These are phyloP conservation scores for Clonostachys rhizophaga DNA, from an alignment of 2,329 filamentous ascomycete species.

Conservation along the genomic window DNA sequence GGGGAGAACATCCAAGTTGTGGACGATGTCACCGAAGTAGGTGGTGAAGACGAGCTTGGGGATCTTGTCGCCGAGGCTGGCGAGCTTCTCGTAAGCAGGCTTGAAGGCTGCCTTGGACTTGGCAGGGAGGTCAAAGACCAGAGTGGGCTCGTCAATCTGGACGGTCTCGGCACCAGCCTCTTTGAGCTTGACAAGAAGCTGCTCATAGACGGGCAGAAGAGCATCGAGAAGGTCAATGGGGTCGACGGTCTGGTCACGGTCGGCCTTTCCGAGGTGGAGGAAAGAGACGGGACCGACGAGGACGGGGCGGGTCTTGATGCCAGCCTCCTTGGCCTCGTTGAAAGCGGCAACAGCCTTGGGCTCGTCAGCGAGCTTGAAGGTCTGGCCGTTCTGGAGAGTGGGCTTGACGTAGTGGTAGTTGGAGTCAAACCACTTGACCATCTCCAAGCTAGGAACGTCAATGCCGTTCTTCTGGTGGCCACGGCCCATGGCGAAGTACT, in stretches of 20 bases:
- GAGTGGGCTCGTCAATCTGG: slow-evolving; percentile 96
- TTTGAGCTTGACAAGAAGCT: slow-evolving; percentile 92
- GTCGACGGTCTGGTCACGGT: slow-evolving; percentile 88
- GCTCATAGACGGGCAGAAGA: slow-evolving; percentile 89
- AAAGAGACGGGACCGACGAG: slow-evolving; percentile 95
- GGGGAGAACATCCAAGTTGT: slow-evolving; percentile 92
- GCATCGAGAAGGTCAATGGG: slow-evolving; percentile 92
- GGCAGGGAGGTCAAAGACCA: slow-evolving; percentile 87
- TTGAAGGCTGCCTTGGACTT: slow-evolving; percentile 98
- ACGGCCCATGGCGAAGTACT: slow-evolving; percentile 99
- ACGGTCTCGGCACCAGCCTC: slow-evolving; percentile 92
- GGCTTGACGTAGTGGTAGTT: slow-evolving; percentile 99
- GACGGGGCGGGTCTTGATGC: slow-evolving; percentile 88
- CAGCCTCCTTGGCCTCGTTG: slow-evolving; percentile 96
- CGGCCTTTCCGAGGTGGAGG: slow-evolving; percentile 95
- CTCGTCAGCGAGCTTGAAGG: slow-evolving; percentile 80
- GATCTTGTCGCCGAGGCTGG: slow-evolving; percentile 69
- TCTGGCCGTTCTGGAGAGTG: slow-evolving; percentile 93
- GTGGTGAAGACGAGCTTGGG: slow-evolving; percentile 89
- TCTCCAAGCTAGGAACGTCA: slow-evolving; percentile 92
- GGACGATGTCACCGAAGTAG: slow-evolving; percentile 98
- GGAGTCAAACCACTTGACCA: slow-evolving; percentile 99
- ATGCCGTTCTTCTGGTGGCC: slow-evolving; percentile 93
- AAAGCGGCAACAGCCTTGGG: slow-evolving; percentile 95
- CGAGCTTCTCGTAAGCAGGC: slow-evolving; percentile 90